Percentiles rank a stretch among this genome's conserved stretches.
phyloP scores from a whole-genome alignment of 805 yeast species.

The Metschnikowia vanudenii region DNA sequence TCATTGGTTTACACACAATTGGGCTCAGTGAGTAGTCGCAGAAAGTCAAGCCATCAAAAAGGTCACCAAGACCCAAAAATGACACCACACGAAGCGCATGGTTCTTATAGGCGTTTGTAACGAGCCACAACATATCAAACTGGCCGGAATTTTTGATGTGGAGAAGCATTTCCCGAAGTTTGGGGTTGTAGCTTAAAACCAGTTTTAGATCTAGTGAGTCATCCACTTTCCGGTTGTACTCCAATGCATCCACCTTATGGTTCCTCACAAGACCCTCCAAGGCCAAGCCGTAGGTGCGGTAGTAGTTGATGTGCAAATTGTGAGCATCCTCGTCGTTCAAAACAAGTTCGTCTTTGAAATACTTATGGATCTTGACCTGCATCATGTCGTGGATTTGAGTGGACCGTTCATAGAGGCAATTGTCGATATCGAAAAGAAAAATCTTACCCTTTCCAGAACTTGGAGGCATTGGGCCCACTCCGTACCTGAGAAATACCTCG shows the following conservation, averaged over 20 bases:
- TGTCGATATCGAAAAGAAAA: constrained; percentile 92
- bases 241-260: constrained; percentile 79
- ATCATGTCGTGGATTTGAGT: constrained; percentile 79
- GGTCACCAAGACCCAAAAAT: constrained; percentile 83
- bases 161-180: constrained; percentile 52
- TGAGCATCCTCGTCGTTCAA: constrained; percentile 74
- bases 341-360: constrained; percentile 63
- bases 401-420: constrained; percentile 78
- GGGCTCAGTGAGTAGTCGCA: constrained; percentile 79
- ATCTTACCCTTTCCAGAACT: constrained; percentile 21
- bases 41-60: constrained; percentile 90
- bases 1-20: constrained; percentile 88
- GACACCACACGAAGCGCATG: constrained; percentile 82
- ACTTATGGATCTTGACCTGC: constrained; percentile 82
- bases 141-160: constrained; percentile 43
- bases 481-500: constrained; percentile 17
- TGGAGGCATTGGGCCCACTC: constrained; percentile 21
- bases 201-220: constrained; percentile 85
- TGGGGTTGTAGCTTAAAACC: constrained; percentile 63
- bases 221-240: constrained; percentile 85
- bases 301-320: constrained; percentile 68
- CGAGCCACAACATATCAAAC: constrained; percentile 80
- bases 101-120: constrained; percentile 90
- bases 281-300: constrained; percentile 86
- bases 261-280: constrained; percentile 79